phyloP scores from a whole-genome alignment of 1,284 basidiomycete species.

The Anthracocystis panici-leucophaei region DNA sequence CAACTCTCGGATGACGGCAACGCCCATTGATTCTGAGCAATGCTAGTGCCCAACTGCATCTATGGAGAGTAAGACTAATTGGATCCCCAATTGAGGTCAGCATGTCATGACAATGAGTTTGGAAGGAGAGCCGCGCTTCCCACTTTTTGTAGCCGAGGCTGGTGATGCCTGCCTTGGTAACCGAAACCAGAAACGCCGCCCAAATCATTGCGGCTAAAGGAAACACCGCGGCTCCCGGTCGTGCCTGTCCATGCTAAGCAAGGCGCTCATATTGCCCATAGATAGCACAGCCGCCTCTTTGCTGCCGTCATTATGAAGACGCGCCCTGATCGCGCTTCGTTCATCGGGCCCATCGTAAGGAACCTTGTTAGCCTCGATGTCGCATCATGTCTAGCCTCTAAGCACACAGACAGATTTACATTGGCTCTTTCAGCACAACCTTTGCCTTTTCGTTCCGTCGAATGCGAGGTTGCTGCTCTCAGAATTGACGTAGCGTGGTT shows the following conservation, averaged over 20 bases:
- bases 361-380: not conserved
- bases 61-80: too few species aligned
- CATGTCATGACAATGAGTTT: not conserved
- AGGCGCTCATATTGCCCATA: not conserved
- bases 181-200: not conserved
- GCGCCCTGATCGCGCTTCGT: not conserved
- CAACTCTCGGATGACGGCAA: not conserved
- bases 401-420: too few species aligned
- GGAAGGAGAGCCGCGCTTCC: not conserved
- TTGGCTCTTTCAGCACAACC: too few species aligned
- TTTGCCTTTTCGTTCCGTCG: too few species aligned
- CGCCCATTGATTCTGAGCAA: not conserved
- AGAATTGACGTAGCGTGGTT: too few species aligned
- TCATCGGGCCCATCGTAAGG: not conserved
- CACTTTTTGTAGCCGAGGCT: not conserved
- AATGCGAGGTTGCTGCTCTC: too few species aligned
- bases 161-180: too few species aligned
- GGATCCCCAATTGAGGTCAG: too few species aligned
- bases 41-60: too few species aligned
- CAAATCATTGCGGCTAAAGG: not conserved
- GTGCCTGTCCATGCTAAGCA: not conserved
- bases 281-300: not conserved
- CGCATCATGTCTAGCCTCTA: too few species aligned
- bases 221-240: conserved; percentile 7
- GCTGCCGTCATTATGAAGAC: not conserved